Base-by-base conservation (phyloP, 352 stramenopile genomes). In the Peronosclerospora sorghi region DNA sequence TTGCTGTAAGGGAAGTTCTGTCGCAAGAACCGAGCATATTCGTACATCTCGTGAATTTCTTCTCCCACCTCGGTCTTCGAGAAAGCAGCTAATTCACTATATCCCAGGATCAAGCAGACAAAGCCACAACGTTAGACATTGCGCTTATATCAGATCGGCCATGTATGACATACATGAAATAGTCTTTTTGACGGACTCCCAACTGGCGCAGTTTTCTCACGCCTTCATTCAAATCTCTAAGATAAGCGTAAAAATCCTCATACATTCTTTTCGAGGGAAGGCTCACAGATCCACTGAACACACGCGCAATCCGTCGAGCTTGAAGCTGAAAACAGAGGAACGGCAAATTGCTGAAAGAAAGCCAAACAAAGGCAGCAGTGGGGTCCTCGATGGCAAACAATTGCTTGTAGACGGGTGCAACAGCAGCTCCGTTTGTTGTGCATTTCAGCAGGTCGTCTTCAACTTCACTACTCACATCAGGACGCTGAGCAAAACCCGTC, bases 261-360 rank as follows among this genome's bases (percentile, higher is more conserved):
- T 85, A 84, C 77, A 90, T 87, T 9, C 69, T 56, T 37, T 80
- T 80, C 13, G 73, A 64, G 9, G 77, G 72, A 26, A 90, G 59
- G 15, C 45, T 1, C 10, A 32, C 29, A 1, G 40, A 52, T 5
- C 62, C 66, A 27, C 36, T 35, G 48, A 84, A 90, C 13, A 90
- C 73, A 4, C 51, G 52, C 1, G 71, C 65, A 15, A 77, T 61
- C 77, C 73, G 86, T 46, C 75, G 75, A 45, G 59, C 59, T 48
- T 90, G 77, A n/a, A 87, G 51, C 50, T 87, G 73, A 41, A 87
- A 90, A 48, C 63, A 87, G 1, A 78, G 43, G 32, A 90, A 90
- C n/a, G 74, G 77, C 26, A 90, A 46, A 27, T 86, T 86, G 50
- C 67, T 80, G 39, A 86, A 86, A 0, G 68, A 68, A 18, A 90